Evolutionary conservation across 2,329 filamentous ascomycete species (phyloP).

Genomic region (Chaetomium sp.): DNA sequence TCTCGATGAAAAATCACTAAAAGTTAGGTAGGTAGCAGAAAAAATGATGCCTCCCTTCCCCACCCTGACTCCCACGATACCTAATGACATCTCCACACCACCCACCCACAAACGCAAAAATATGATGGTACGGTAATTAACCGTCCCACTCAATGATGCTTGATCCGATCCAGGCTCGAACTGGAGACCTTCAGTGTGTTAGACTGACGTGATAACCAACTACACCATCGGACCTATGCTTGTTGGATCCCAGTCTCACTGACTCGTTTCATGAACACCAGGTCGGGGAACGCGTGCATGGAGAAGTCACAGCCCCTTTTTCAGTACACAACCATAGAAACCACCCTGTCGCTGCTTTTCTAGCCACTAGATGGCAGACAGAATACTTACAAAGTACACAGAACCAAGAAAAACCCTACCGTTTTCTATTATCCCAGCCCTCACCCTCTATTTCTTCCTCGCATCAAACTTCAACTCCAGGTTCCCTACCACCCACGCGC

Average conservation of each 20-base stretch:
- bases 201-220: constrained; percentile 55
- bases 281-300: neutral
- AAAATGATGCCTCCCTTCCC: too few relatives aligned
- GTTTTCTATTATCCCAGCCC: constrained; percentile 23
- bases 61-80: too few relatives aligned
- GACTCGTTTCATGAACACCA: neutral
- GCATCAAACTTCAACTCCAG: constrained; percentile 77
- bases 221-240: constrained; percentile 38
- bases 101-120: constrained; percentile 8
- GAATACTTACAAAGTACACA: constrained; percentile 15
- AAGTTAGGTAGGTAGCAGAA: too few relatives aligned
- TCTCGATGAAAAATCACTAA: neutral
- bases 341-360: constrained; percentile 15
- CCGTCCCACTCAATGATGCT: neutral
- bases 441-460: constrained; percentile 45
- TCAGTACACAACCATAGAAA: neutral
- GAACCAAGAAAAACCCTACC: constrained; percentile 15
- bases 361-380: constrained; percentile 15
- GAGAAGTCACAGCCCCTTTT: neutral
- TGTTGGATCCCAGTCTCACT: neutral
- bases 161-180: constrained; percentile 38
- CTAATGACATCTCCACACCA: constrained; percentile 3
- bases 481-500: constrained; percentile 73
- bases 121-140: constrained; percentile 5
- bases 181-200: constrained; percentile 45